Percentiles rank a stretch among this genome's conserved stretches.
Evolutionary conservation across 768 basidiomycete species (phyloP).

Genomic region (Pisolithus microcarpus): DNA sequence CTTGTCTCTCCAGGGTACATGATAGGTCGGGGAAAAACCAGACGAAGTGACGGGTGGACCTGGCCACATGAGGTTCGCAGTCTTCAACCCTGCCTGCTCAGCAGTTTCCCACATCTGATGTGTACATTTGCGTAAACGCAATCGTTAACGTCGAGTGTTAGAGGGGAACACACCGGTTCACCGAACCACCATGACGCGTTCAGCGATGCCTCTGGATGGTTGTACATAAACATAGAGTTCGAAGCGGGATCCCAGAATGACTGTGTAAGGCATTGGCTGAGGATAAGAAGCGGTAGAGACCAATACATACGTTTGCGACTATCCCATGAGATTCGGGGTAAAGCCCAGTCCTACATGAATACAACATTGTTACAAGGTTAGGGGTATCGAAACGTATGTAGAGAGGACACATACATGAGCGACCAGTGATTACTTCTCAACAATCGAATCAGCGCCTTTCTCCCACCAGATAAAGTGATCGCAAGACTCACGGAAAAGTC

Average conservation of each 20-base stretch:
- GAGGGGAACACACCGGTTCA: constrained; percentile 57
- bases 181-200: constrained; percentile 79
- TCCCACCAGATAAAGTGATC: background rate
- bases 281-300: background rate
- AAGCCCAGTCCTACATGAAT: constrained; percentile 65
- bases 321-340: constrained; percentile 89
- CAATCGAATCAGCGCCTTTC: background rate
- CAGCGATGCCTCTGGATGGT: constrained; percentile 53
- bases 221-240: constrained; percentile 64
- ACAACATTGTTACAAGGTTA: background rate
- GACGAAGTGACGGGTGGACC: constrained; percentile 68
- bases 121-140: background rate
- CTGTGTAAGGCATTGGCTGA: constrained; percentile 30
- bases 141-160: background rate
- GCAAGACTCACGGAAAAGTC: constrained; percentile 74
- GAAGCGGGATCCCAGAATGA: constrained; percentile 80
- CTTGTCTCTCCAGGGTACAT: constrained; percentile 67
- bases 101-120: constrained; percentile 88
- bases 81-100: constrained; percentile 58
- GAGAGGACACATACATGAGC: constrained; percentile 52
- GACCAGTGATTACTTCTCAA: constrained; percentile 77
- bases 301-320: constrained; percentile 64
- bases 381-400: constrained; percentile 1
- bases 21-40: constrained; percentile 66
- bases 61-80: constrained; percentile 93